phyloP scores from a whole-genome alignment of 2,329 filamentous ascomycete genomes.

The Neodidymelliopsis sp. region DNA sequence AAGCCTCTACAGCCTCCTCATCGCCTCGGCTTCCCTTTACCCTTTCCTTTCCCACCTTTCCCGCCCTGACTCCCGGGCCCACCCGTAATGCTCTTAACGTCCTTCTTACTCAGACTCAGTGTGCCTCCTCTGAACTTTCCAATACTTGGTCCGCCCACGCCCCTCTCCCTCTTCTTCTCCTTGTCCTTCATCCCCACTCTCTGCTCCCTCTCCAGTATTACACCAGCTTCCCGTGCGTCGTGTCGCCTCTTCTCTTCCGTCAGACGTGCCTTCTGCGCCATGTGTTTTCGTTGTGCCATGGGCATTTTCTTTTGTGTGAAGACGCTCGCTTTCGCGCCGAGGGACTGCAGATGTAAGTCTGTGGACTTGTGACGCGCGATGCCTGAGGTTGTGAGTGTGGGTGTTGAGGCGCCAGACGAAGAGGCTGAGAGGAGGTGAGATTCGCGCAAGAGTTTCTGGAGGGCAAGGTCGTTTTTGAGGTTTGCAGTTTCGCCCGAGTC shows the following conservation, averaged over 20 bases:
- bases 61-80: conserved; percentile 58
- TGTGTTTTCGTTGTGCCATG: conserved; percentile 85
- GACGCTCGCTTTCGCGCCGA: conserved; percentile 80
- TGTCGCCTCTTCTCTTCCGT: conserved; percentile 75
- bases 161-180: conserved; percentile 60
- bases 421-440: conserved; percentile 79
- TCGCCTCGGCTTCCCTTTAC: conserved; percentile 14
- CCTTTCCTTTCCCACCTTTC: conserved; percentile 23
- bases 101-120: conserved; percentile 77
- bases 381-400: conserved; percentile 61
- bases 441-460: conserved; percentile 89
- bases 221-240: conserved; percentile 88
- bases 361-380: conserved; percentile 80
- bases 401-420: conserved; percentile 52
- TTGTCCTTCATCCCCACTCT: conserved; percentile 57
- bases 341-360: conserved; percentile 81
- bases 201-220: conserved; percentile 75
- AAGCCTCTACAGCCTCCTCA: no score
- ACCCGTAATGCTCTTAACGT: conserved; percentile 70
- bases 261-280: conserved; percentile 68
- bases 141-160: conserved; percentile 78
- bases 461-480: conserved; percentile 88
- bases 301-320: conserved; percentile 87
- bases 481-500: conserved; percentile 67
- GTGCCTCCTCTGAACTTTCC: conserved; percentile 83